Percentiles rank a stretch among this genome's conserved stretches.
Evolutionary conservation across 139 green algal genomes (phyloP).

Genomic region (Coelastrella sp.): DNA sequence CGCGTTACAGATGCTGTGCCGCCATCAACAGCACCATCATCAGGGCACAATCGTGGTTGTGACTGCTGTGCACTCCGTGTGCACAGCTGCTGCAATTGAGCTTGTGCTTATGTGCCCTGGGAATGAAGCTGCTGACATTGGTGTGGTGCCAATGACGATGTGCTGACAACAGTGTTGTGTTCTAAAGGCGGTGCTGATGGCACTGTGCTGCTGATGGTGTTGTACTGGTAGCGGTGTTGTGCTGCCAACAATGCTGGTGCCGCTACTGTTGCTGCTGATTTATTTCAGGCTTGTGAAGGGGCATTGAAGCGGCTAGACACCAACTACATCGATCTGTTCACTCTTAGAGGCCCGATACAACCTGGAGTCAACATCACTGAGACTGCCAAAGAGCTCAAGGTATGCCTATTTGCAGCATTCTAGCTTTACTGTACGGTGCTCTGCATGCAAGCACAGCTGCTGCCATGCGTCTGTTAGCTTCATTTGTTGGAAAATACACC

Average conservation of each 20-base stretch:
- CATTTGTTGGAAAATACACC: not conserved
- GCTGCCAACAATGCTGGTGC: not conserved
- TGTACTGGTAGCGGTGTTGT: not conserved
- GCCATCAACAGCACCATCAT: no score
- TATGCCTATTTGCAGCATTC: not conserved
- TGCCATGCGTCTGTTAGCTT: not conserved
- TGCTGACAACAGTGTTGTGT: no score
- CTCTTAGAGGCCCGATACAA: slow-evolving; percentile 28
- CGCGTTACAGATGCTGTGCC: no score
- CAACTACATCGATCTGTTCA: slow-evolving; percentile 40
- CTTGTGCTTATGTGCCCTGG: no score
- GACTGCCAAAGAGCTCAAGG: slow-evolving; percentile 38
- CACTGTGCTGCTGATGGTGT: not conserved
- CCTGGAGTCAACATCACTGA: not conserved
- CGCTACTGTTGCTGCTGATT: not conserved
- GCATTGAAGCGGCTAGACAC: slow-evolving; percentile 61
- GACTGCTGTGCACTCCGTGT: no score
- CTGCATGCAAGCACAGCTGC: no score
- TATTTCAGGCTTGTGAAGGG: slow-evolving; percentile 43
- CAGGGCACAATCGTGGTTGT: no score
- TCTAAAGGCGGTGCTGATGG: no score
- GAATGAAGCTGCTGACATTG: no score
- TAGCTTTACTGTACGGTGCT: no score
- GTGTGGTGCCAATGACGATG: no score
- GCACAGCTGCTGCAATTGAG: no score